Evolutionary conservation across 2,329 filamentous ascomycete genomes (phyloP).

Genomic region (Neonectria magnoliae): DNA sequence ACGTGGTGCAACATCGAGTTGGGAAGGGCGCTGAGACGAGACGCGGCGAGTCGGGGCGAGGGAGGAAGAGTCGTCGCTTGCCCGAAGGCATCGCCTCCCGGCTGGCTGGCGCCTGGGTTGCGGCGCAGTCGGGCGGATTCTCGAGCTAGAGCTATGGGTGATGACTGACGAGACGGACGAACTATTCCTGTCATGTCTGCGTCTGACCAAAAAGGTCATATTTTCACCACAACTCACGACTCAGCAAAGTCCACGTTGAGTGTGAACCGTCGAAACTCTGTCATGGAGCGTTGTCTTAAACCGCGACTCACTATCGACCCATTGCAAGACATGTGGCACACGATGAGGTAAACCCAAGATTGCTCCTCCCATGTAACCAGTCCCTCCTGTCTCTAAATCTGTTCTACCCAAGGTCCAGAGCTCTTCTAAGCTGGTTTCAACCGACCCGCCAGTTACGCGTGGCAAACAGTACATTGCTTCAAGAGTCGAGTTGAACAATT

Average conservation of each 20-base stretch:
- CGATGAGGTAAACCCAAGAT: neutral
- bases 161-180: neutral
- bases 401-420: slow-evolving; percentile 19
- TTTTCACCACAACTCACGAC: no score
- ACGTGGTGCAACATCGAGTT: no score
- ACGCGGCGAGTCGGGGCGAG: neutral
- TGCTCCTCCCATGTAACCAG: neutral
- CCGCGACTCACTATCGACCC: neutral
- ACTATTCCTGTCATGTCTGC: neutral
- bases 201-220: neutral
- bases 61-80: neutral
- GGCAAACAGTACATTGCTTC: neutral
- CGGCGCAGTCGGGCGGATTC: neutral
- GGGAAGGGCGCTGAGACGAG: no score
- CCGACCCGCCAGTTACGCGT: slow-evolving; percentile 1
- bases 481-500: neutral
- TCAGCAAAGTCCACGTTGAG: neutral
- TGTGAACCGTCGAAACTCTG: neutral
- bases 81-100: neutral
- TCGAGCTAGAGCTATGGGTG: neutral
- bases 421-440: slow-evolving; percentile 6
- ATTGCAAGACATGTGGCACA: neutral
- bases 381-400: slow-evolving; percentile 17
- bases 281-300: neutral
- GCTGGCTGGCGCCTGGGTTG: neutral